These are phyloP conservation scores for Talaromyces wortmannii DNA, from an alignment of 495 filamentous ascomycete genomes.

Conservation along the genomic window DNA sequence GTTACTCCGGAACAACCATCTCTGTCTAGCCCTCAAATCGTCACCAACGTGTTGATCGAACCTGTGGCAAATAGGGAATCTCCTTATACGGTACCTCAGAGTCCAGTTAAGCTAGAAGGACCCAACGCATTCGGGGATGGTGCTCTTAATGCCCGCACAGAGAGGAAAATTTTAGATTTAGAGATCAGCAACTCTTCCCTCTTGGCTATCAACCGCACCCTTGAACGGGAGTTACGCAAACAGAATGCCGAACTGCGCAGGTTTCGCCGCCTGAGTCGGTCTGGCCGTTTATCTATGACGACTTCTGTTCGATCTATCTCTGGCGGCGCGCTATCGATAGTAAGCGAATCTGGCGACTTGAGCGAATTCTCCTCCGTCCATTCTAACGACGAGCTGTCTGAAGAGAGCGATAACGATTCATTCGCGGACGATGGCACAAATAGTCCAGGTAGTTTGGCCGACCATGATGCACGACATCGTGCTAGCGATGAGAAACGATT, in stretches of 20 bases:
- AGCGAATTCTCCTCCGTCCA: conserved; percentile 26
- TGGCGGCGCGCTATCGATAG: conserved; percentile 24
- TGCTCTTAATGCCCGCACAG: conserved; percentile 77
- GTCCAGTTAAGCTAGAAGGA: conserved; percentile 37
- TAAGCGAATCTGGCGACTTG: conserved; percentile 25
- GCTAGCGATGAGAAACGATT: conserved; percentile 67
- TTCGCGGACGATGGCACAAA: conserved; percentile 23
- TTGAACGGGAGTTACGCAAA: conserved; percentile 86
- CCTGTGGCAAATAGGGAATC: conserved; percentile 11
- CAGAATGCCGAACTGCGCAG: conserved; percentile 83
- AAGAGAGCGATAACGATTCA: conserved; percentile 42
- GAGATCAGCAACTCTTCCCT: conserved; percentile 96
- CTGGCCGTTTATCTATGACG: conserved; percentile 60
- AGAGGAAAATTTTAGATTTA: conserved; percentile 94
- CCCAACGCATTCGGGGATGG: conserved; percentile 55
- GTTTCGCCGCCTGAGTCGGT: conserved; percentile 72
- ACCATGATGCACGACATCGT: conserved; percentile 34
- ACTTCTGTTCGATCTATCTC: conserved; percentile 35
- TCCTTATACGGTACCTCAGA: conserved; percentile 26
- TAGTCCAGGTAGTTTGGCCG: conserved; percentile 26
- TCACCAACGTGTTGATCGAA: conserved; percentile 32
- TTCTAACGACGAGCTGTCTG: conserved; percentile 34
- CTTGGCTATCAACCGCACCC: conserved; percentile 89
- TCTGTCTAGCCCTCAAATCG: conserved; percentile 28
- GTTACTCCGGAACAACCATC: conserved; percentile 23